Evolutionary conservation across 768 basidiomycete species (phyloP).

Genomic region (Fistulinella prunicolor): DNA sequence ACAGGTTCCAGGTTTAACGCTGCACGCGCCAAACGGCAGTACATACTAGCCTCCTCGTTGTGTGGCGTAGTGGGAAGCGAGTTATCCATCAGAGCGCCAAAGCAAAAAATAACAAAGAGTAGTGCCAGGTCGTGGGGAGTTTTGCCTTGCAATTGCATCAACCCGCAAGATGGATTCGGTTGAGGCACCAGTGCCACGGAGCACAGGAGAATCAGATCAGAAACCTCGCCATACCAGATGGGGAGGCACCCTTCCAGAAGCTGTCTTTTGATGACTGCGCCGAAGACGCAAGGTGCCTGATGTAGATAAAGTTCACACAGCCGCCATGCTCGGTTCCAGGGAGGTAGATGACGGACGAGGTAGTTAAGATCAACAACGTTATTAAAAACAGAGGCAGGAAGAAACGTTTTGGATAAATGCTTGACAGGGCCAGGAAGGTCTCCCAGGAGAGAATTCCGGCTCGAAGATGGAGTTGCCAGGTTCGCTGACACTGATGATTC

Average conservation of each 20-base stretch:
- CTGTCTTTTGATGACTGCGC: conserved; percentile 62
- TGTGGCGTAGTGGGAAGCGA: conserved; percentile 50
- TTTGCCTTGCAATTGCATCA: conserved; percentile 16
- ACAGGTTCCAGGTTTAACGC: conserved; percentile 66
- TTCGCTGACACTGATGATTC: conserved; percentile 13
- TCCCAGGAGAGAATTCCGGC: background rate
- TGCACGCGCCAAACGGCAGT: conserved; percentile 59
- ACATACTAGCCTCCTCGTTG: conserved; percentile 50
- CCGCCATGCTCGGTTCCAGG: conserved; percentile 54
- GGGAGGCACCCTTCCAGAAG: conserved; percentile 65
- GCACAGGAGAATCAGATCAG: conserved; percentile 22
- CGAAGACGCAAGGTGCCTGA: conserved; percentile 80
- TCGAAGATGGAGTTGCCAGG: background rate
- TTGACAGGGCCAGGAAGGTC: conserved; percentile 25
- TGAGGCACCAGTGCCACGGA: conserved; percentile 20
- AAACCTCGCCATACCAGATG: conserved; percentile 57
- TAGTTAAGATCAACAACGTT: conserved; percentile 40
- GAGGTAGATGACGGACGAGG: conserved; percentile 54
- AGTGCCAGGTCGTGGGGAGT: conserved; percentile 61
- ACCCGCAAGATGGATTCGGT: background rate
- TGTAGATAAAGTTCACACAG: conserved; percentile 69
- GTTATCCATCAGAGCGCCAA: conserved; percentile 58
- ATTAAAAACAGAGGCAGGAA: conserved; percentile 40
- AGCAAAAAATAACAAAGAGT: conserved; percentile 59
- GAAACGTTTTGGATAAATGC: conserved; percentile 42